Percentiles rank a stretch among this genome's conserved stretches.
Conservation (phyloP, 768 basidiomycete species). For the Coprinopsis sp. region DNA sequence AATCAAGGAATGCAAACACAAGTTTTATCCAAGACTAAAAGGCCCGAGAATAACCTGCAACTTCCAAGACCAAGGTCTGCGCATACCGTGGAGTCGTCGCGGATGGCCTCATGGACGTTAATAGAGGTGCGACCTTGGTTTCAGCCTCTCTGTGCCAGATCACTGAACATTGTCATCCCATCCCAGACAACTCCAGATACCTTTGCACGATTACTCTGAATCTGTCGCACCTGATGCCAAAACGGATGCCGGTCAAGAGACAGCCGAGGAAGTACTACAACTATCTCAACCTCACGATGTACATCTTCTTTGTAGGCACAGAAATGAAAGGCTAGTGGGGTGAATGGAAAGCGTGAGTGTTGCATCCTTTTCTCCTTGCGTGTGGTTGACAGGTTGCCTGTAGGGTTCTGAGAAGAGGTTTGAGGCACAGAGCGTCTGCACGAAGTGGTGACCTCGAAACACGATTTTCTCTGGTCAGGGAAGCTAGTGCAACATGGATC, state of each 20-base stretch:
- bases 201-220: conserved; percentile 3
- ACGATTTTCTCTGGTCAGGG: no score
- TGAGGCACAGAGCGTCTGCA: no score
- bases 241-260: conserved; percentile 1
- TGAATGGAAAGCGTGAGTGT: conserved; percentile 31
- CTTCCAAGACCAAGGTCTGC: neutral
- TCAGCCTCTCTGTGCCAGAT: neutral
- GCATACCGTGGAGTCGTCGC: conserved; percentile 1
- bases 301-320: conserved; percentile 40
- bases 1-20: conserved; percentile 15
- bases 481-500: no score
- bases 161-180: neutral
- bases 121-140: neutral
- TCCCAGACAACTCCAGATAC: neutral
- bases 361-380: neutral
- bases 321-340: conserved; percentile 43
- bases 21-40: conserved; percentile 19
- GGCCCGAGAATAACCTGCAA: conserved; percentile 20
- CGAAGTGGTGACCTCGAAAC: no score
- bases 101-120: no score
- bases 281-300: conserved; percentile 29
- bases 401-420: no score
- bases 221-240: conserved; percentile 1
- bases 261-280: conserved; percentile 15
- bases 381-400: no score